These are phyloP conservation scores for Tetradesmus lagerheimii DNA, from an alignment of 139 green algal species.

Conservation along the genomic window DNA sequence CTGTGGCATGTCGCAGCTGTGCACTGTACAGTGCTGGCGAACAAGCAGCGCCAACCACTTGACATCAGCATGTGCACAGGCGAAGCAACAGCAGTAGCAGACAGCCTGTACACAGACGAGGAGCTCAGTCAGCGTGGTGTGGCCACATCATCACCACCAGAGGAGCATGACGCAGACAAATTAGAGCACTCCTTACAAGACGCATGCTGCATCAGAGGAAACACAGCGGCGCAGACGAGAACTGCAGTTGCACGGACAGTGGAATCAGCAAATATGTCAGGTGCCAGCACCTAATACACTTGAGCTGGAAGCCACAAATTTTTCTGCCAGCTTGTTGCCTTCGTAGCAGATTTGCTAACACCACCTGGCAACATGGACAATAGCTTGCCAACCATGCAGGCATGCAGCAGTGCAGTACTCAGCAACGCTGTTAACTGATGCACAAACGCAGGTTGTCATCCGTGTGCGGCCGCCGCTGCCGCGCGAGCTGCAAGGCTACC, in stretches of 20 bases:
- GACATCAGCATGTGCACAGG: neutral
- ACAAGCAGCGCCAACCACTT: neutral
- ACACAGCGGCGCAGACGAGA: too few relatives aligned
- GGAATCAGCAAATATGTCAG: too few relatives aligned
- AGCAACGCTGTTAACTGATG: neutral
- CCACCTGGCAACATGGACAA: too few relatives aligned
- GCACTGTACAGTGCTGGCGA: neutral
- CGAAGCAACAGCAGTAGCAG: neutral
- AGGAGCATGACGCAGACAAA: neutral
- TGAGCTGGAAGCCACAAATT: too few relatives aligned
- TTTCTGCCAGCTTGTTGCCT: too few relatives aligned
- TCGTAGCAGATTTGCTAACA: too few relatives aligned
- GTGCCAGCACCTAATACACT: too few relatives aligned
- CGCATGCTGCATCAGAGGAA: neutral
- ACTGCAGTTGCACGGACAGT: too few relatives aligned
- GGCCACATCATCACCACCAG: neutral
- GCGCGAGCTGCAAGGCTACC: slow-evolving; percentile 71
- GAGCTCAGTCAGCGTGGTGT: neutral
- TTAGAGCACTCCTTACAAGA: neutral
- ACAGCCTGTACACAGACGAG: neutral
- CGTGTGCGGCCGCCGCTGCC: slow-evolving; percentile 87
- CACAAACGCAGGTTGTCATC: slow-evolving; percentile 83
- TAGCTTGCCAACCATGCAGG: too few relatives aligned
- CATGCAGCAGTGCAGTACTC: neutral
- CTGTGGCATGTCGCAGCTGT: neutral